phyloP scores from a whole-genome alignment of 306 rosid genomes.

The Glycyrrhiza uralensis region DNA sequence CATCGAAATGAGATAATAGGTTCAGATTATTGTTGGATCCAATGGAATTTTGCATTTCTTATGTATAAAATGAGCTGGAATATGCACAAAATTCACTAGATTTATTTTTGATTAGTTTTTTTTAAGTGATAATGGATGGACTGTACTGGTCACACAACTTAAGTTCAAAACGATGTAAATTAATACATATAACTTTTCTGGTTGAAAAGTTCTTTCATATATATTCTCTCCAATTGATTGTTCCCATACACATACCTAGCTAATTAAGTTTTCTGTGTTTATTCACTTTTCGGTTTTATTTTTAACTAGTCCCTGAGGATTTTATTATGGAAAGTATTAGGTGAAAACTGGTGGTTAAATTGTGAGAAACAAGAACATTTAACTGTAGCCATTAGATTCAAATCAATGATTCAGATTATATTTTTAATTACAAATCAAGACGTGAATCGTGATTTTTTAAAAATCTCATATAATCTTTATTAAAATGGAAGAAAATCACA shows the following conservation, averaged over 20 bases:
- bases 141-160: neutral
- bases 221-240: neutral
- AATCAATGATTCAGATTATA: too few relatives aligned
- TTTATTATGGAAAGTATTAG: too few relatives aligned
- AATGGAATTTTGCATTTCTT: slow-evolving; percentile 40
- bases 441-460: too few relatives aligned
- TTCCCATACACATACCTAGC: neutral
- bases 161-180: neutral
- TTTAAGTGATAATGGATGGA: neutral
- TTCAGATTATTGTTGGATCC: slow-evolving; percentile 46
- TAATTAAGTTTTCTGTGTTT: neutral
- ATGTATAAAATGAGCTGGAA: slow-evolving; percentile 13
- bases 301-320: too few relatives aligned
- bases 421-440: too few relatives aligned
- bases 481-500: too few relatives aligned
- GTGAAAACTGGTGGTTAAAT: too few relatives aligned
- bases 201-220: neutral
- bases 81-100: slow-evolving; percentile 31
- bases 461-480: too few relatives aligned
- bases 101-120: neutral
- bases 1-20: slow-evolving; percentile 35
- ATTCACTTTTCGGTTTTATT: neutral
- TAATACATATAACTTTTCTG: neutral
- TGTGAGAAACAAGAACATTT: too few relatives aligned
- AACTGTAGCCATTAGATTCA: too few relatives aligned